Conservation (phyloP, 208 protist genomes). For the Acanthamoeba pearcei region DNA sequence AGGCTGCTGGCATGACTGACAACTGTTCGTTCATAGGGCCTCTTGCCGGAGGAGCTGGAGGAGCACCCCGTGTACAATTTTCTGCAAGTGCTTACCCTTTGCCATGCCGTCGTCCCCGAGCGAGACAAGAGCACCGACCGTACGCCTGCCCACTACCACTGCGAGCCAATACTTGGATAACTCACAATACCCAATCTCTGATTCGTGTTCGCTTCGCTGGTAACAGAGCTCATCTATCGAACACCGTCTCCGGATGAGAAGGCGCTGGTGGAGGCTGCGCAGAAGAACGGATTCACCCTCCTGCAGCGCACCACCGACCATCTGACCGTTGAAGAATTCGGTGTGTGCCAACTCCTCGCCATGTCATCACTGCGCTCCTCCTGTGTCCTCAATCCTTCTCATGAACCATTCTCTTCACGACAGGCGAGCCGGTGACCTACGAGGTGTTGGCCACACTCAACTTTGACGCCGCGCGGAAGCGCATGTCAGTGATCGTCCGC, state of each 20-base stretch:
- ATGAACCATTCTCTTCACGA: no score
- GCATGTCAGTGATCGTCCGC: constrained; percentile 86
- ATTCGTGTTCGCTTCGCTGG: neutral
- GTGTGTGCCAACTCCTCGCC: neutral
- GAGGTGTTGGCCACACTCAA: neutral
- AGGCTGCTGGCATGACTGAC: neutral
- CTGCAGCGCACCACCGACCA: constrained; percentile 22
- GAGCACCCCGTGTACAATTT: constrained; percentile 54
- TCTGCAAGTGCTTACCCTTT: constrained; percentile 50
- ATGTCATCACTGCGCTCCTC: neutral
- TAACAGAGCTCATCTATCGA: constrained; percentile 89
- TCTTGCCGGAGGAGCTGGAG: neutral
- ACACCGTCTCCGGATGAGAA: constrained; percentile 95
- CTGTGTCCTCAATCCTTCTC: neutral
- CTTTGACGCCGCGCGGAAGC: neutral
- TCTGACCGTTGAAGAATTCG: constrained; percentile 1
- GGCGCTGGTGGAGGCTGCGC: constrained; percentile 93
- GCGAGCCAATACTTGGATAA: neutral
- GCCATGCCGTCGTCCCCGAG: constrained; percentile 68
- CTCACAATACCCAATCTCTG: neutral
- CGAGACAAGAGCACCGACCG: constrained; percentile 60
- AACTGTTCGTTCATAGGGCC: neutral
- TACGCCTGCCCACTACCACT: neutral
- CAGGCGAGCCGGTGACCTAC: neutral
- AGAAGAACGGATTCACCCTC: constrained; percentile 82